phyloP scores from a whole-genome alignment of 257 asterid species.

The Parsonsia alboflavescens region DNA sequence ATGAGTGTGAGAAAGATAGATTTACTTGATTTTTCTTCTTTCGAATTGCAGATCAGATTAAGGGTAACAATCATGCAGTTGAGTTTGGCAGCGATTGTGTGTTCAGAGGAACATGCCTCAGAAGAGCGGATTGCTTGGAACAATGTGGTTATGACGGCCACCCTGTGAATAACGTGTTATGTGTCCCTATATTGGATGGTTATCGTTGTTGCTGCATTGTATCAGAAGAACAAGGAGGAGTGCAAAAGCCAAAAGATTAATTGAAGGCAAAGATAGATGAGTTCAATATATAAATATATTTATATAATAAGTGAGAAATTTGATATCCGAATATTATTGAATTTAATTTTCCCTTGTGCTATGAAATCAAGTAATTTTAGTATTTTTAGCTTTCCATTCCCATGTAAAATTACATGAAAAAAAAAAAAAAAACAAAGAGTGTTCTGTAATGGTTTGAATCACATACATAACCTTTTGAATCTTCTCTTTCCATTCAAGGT shows the following conservation, averaged over 20 bases:
- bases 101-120: neutral
- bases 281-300: neutral
- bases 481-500: too few relatives aligned
- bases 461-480: too few relatives aligned
- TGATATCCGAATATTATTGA: neutral
- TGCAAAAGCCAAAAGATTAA: neutral
- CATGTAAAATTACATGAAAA: neutral
- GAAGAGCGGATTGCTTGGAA: constrained; percentile 2
- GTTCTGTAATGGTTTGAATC: too few relatives aligned
- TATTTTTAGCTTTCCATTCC: neutral
- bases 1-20: too few relatives aligned
- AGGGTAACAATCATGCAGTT: neutral
- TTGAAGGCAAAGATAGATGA: neutral
- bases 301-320: neutral
- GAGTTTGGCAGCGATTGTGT: neutral
- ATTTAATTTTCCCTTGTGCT: neutral
- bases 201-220: constrained; percentile 8
- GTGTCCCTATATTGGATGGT: constrained; percentile 2
- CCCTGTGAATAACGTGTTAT: neutral
- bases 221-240: too few relatives aligned
- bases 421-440: too few relatives aligned
- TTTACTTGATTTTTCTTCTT: neutral
- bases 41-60: neutral
- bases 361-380: neutral
- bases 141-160: constrained; percentile 4